Conservation (phyloP, 495 filamentous ascomycete species). For the Penicillium lividum region DNA sequence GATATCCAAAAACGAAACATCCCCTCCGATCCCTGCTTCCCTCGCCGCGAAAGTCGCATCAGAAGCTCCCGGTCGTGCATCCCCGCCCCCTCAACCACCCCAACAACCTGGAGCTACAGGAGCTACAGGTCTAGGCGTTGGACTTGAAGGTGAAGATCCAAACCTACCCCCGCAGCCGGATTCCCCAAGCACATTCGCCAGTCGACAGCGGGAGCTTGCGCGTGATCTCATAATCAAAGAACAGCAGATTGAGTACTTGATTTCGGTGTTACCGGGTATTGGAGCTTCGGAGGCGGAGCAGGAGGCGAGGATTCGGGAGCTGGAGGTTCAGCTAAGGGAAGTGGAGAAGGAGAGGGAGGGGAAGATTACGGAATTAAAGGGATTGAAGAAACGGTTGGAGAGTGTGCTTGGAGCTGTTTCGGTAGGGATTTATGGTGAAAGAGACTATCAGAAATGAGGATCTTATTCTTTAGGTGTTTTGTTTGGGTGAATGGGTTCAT, state of each 20-base stretch:
- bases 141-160: constrained; percentile 25
- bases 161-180: constrained; percentile 51
- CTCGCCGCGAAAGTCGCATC: constrained; percentile 27
- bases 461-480: background rate
- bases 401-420: constrained; percentile 50
- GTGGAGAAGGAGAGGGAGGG: constrained; percentile 70
- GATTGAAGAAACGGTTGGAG: constrained; percentile 67
- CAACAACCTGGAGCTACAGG: constrained; percentile 22
- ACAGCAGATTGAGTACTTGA: constrained; percentile 90
- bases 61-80: constrained; percentile 26
- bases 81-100: constrained; percentile 28
- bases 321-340: constrained; percentile 73
- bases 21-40: constrained; percentile 44
- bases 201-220: constrained; percentile 76
- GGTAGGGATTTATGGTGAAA: constrained; percentile 39
- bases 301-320: constrained; percentile 65
- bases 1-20: constrained; percentile 43
- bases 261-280: constrained; percentile 81
- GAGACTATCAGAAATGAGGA: constrained; percentile 12
- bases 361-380: constrained; percentile 71
- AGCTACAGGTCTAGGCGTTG: background rate
- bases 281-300: constrained; percentile 84
- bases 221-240: constrained; percentile 86
- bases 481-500: background rate
- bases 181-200: constrained; percentile 64